A percentile compares a stretch with the other conserved stretches of the same genome.
Conservation (phyloP, 306 rosid species). For the Medicago arabica region DNA sequence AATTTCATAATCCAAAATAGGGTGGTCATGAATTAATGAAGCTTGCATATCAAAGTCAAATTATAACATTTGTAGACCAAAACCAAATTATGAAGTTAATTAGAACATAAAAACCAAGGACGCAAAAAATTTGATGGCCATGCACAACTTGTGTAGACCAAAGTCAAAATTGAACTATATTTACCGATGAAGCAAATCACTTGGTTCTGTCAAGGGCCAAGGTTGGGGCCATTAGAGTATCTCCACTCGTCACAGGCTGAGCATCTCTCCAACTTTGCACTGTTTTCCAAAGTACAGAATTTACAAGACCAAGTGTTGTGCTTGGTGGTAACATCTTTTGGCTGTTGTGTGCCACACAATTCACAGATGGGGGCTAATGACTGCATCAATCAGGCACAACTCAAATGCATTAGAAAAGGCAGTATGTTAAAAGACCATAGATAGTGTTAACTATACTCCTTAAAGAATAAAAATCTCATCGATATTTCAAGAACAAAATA, state of each 20-base stretch:
- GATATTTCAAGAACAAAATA: slow-evolving; percentile 13
- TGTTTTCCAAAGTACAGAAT: slow-evolving; percentile 77
- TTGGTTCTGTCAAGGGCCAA: slow-evolving; percentile 34
- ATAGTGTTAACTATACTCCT: slow-evolving; percentile 1
- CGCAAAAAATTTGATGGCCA: not conserved
- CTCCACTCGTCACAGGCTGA: slow-evolving; percentile 79
- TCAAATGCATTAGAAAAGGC: slow-evolving; percentile 1
- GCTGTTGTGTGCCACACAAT: slow-evolving; percentile 68
- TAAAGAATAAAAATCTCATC: not conserved
- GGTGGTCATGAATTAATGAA: not conserved
- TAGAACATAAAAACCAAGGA: not conserved
- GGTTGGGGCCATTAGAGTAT: slow-evolving; percentile 63
- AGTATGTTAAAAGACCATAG: not conserved
- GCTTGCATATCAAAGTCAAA: not conserved
- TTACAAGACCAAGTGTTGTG: slow-evolving; percentile 64
- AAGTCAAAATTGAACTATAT: slow-evolving; percentile 14
- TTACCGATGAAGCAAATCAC: not conserved
- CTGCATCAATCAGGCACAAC: not conserved
- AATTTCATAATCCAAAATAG: slow-evolving; percentile 3
- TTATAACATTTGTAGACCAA: no score
- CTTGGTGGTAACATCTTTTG: slow-evolving; percentile 63
- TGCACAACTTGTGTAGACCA: not conserved
- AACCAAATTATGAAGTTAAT: not conserved
- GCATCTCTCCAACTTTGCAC: slow-evolving; percentile 73
- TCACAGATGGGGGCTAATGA: slow-evolving; percentile 76